Base-by-base conservation (phyloP, 176 grass and related monocot species). In the Lolium multiflorum region DNA sequence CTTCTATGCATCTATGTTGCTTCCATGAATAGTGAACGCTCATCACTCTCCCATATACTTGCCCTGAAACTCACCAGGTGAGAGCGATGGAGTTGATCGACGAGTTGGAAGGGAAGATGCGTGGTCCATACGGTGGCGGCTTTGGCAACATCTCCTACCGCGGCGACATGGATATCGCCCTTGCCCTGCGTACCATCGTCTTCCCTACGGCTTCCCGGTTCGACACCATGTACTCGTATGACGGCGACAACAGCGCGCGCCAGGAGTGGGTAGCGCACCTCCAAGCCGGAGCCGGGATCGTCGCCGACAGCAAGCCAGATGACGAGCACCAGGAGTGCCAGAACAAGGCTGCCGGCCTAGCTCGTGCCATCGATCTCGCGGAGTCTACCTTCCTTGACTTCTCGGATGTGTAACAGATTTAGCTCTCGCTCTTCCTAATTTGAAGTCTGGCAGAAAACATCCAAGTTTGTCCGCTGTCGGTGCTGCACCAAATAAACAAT, bases 51-150 rank as follows among this genome's bases (percentile, higher is more conserved):
- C 3, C 20, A 11, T 8, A 31, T 68, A 24, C 11, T 46, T 28
- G 1, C 69, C 76, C 8, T 73, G 51, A 75, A 69, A 60, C n/a
- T n/a, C n/a, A n/a, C 11, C 71, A 98, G 97, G 97, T 98, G 18
- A 93, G 63, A 91, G 97, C 97, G 12, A 98, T 98, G 97, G 97
- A 98, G 55, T 73, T 98, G 17, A 96, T 98, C 22, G 97, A 98
- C 46, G 22, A 88, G 59, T 16, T 98, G 65, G 94, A 98, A 87
- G 87, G 81, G 60, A 92, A 86, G 54, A 91, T 88, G 79, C 86
- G 94, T 2, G 97, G 97, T 2, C 97, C 94, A 0, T 96, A 98
- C 25, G 86, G 97, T 5, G 97, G 97, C 16, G 97, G 97, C 3
- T 94, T 99, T 39, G 97, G 97, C 16, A 84, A 84, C 0, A 86